These are phyloP conservation scores for Solidago caesia DNA, from an alignment of 129 eudicot genomes.

Conservation along the genomic window DNA sequence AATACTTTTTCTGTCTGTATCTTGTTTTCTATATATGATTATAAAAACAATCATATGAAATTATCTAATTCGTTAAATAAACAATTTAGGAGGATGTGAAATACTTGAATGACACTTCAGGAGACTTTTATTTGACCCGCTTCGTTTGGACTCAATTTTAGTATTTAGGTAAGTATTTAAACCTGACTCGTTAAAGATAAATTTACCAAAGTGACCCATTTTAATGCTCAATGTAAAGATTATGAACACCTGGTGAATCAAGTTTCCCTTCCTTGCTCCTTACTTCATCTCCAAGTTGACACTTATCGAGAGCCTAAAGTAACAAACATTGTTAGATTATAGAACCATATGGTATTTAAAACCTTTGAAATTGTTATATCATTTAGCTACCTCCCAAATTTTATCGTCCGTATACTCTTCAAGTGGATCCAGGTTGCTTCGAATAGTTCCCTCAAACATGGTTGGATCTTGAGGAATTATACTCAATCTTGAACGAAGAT, in stretches of 20 bases:
- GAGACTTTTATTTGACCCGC: no score
- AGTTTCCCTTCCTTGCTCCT: conserved; percentile 70
- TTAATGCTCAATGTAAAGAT: background rate
- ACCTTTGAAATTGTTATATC: background rate
- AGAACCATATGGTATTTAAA: background rate
- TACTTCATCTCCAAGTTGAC: conserved; percentile 89
- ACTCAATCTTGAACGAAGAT: conserved; percentile 71
- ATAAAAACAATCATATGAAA: no score
- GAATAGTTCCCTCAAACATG: conserved; percentile 86
- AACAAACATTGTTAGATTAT: conserved; percentile 15
- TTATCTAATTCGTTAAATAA: conserved; percentile 2
- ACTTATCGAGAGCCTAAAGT: conserved; percentile 73
- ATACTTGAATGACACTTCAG: no score
- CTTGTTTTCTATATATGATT: no score
- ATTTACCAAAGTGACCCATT: no score
- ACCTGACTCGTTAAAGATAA: no score
- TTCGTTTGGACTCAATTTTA: no score
- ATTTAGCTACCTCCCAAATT: conserved; percentile 79
- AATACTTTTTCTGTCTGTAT: no score
- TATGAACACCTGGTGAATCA: conserved; percentile 53
- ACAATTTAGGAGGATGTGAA: no score
- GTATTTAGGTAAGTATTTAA: no score
- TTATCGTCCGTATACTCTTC: conserved; percentile 81
- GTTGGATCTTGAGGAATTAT: conserved; percentile 95
- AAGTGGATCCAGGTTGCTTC: conserved; percentile 88